These are phyloP conservation scores for Cercophora samala DNA, from an alignment of 495 filamentous ascomycete species.

Conservation along the genomic window DNA sequence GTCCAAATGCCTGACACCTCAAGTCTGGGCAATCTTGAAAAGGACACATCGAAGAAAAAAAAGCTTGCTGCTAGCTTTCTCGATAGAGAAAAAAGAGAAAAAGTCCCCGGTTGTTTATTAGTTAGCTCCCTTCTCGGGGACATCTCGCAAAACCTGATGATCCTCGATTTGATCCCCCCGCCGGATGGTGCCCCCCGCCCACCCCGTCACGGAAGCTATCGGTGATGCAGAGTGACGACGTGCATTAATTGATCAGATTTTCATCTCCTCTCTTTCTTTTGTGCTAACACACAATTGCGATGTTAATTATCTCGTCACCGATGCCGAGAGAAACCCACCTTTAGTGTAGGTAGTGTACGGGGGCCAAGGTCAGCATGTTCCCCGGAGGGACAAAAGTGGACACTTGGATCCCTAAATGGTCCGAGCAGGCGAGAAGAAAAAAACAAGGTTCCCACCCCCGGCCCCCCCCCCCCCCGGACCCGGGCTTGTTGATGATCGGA, in stretches of 20 bases:
- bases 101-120: background rate
- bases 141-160: background rate
- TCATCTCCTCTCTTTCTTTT: background rate
- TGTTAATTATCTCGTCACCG: background rate
- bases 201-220: constrained; percentile 26
- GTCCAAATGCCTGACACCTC: background rate
- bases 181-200: constrained; percentile 19
- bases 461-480: too few relatives aligned
- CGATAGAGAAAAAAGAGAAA: background rate
- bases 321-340: background rate
- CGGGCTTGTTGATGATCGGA: constrained; percentile 6
- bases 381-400: background rate
- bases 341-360: too few relatives aligned
- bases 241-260: constrained; percentile 17
- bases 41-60: background rate
- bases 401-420: constrained; percentile 5
- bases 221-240: constrained; percentile 14
- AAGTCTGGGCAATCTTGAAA: background rate
- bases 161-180: background rate
- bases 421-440: background rate
- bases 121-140: background rate
- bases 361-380: background rate
- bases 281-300: background rate
- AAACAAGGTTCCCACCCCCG: too few relatives aligned
- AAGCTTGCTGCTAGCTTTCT: background rate